These are phyloP conservation scores for Abortiporus biennis DNA, from an alignment of 1,284 basidiomycete species.

Conservation along the genomic window DNA sequence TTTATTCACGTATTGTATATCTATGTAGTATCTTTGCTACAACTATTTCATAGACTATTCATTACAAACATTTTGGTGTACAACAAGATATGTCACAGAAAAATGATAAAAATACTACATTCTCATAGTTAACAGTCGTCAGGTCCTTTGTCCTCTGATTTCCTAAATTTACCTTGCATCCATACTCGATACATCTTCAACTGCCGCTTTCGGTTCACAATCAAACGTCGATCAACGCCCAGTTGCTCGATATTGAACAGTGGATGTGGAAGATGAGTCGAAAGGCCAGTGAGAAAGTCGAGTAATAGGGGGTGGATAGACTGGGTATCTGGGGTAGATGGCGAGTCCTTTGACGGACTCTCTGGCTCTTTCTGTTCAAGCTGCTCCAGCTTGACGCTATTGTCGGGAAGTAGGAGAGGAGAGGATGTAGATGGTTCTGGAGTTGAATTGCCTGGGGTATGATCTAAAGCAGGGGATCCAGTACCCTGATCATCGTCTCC, in stretches of 20 bases:
- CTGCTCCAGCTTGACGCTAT: not conserved
- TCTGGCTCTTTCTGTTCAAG: not conserved
- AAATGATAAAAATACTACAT: too few species aligned
- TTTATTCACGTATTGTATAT: too few species aligned
- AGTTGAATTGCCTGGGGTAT: too few species aligned
- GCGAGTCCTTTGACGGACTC: not conserved
- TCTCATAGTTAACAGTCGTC: too few species aligned
- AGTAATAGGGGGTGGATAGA: slow-evolving; percentile 16
- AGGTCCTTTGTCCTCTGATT: too few species aligned
- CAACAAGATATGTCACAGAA: too few species aligned
- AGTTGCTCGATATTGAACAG: slow-evolving; percentile 73
- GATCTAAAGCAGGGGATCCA: slow-evolving; percentile 3
- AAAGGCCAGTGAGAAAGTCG: slow-evolving; percentile 1
- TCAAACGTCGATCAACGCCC: slow-evolving; percentile 82
- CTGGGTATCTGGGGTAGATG: not conserved
- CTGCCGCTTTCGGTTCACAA: slow-evolving; percentile 89
- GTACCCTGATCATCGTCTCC: slow-evolving; percentile 14
- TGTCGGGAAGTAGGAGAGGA: not conserved
- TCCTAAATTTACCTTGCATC: slow-evolving; percentile 87
- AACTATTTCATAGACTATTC: too few species aligned
- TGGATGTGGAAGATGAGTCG: slow-evolving; percentile 26
- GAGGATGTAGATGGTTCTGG: slow-evolving; percentile 2
- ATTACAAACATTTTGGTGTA: too few species aligned
- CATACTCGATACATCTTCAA: slow-evolving; percentile 95
- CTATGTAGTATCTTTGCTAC: not conserved